Base-by-base conservation (phyloP, 805 yeast genomes). In the Ogataea trehalophila region DNA sequence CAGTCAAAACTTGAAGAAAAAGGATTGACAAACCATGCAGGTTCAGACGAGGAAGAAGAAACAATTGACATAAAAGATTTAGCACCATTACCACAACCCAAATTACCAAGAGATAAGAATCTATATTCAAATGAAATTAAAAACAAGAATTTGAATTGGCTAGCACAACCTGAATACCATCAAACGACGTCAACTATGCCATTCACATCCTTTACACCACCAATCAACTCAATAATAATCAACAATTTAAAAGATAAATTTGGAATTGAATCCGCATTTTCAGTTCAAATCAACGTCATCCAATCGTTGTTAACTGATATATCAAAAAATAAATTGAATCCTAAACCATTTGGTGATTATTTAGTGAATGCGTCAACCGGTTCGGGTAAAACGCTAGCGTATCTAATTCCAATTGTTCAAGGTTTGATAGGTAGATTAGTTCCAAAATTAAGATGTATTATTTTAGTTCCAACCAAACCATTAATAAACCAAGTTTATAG, bases 331-430 rank as follows among this genome's bases (percentile, higher is more conserved):
- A 67, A 58, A 46, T 50, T 71, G 23, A 66, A 71, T 38, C 84
- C 87, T 1, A 80, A 74, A 45, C 71, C 77, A 38, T 71, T 72
- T 47, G 92, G 92, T 22, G 96, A 94, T 66, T 65, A 90, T 17
- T 70, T 92, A 40, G 96, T 92, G 6, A 91, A 92, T 66, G 96
- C 99, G 2, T 80, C 95, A 11, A 92, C 99, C 0, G 99, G 99
- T 39, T 86, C 96, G 0, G 99, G 99, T 59, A 92, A 92, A 62
- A 92, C 99, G 0, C 70, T 94, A 46, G 95, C 97, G 2, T 92
- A 92, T 60, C 74, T 81, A 43, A 74, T 92, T 2, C 98, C 99
- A 1, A 76, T 94, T 7, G 73, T 94, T 2, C 90, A 91, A 51
- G 69, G 80, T 2, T 70, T 92, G 44, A 68, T 73, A 15, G 65